A percentile compares a stretch with the other conserved stretches of the same genome.
Evolutionary conservation across 2,329 filamentous ascomycete genomes (phyloP).

Genomic region (Alternaria ethzedia): DNA sequence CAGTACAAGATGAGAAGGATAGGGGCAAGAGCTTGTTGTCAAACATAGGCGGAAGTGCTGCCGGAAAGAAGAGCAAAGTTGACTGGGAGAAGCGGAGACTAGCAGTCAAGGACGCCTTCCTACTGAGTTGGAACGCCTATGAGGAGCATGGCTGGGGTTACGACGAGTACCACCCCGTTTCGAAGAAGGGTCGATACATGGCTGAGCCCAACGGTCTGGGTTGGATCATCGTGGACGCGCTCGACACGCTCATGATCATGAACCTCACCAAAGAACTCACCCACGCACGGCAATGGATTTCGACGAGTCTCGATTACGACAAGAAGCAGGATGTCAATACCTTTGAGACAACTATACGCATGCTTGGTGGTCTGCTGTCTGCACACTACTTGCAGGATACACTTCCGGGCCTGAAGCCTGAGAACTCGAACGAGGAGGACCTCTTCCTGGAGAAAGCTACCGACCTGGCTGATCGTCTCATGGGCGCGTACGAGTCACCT

Average conservation of each 20-base stretch:
- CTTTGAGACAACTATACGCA: slow-evolving; percentile 97
- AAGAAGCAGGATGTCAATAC: slow-evolving; percentile 96
- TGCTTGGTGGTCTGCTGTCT: slow-evolving; percentile 90
- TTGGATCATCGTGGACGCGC: slow-evolving; percentile 96
- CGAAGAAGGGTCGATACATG: slow-evolving; percentile 83
- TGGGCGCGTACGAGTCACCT: slow-evolving; percentile 84
- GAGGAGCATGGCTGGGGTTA: slow-evolving; percentile 92
- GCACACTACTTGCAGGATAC: slow-evolving; percentile 92
- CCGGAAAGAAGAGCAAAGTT: slow-evolving; percentile 47
- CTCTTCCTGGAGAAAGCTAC: slow-evolving; percentile 95
- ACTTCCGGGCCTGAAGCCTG: slow-evolving; percentile 79
- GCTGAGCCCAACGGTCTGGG: slow-evolving; percentile 80
- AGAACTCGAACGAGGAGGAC: slow-evolving; percentile 79
- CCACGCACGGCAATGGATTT: slow-evolving; percentile 88
- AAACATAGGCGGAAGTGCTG: slow-evolving; percentile 39
- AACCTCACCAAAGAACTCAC: slow-evolving; percentile 86
- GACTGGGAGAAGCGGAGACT: slow-evolving; percentile 83
- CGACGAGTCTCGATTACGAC: slow-evolving; percentile 80
- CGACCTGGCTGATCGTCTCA: slow-evolving; percentile 85
- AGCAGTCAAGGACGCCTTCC: slow-evolving; percentile 86
- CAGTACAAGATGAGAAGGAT: slow-evolving; percentile 33
- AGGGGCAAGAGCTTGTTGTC: slow-evolving; percentile 38
- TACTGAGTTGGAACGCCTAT: slow-evolving; percentile 91
- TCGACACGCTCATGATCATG: slow-evolving; percentile 98
- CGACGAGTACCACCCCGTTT: slow-evolving; percentile 85